phyloP scores from a whole-genome alignment of 1,284 basidiomycete species.

The Sporisorium scitamineum region DNA sequence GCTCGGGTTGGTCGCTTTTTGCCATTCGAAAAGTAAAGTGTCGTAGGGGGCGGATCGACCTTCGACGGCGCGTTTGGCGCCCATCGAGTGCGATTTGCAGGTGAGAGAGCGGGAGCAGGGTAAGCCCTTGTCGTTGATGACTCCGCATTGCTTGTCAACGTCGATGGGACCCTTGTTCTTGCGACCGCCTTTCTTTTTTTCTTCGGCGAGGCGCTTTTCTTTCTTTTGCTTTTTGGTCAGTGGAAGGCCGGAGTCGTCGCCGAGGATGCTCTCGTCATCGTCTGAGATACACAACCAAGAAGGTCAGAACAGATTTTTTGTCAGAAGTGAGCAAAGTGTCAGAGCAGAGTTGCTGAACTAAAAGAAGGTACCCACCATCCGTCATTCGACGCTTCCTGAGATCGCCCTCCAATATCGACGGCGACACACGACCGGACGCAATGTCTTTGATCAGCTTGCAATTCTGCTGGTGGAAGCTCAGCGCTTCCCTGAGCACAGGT shows the following conservation, averaged over 20 bases:
- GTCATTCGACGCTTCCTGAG: slow-evolving; percentile 44
- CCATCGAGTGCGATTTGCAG: slow-evolving; percentile 98
- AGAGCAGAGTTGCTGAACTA: background rate
- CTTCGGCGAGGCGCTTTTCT: slow-evolving; percentile 37
- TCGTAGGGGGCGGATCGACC: slow-evolving; percentile 89
- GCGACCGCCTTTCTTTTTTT: slow-evolving; percentile 50
- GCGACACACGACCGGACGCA: slow-evolving; percentile 52
- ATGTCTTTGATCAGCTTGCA: slow-evolving; percentile 59
- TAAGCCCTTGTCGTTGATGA: slow-evolving; percentile 93
- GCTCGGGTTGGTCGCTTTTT: slow-evolving; percentile 89
- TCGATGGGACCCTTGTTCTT: slow-evolving; percentile 72
- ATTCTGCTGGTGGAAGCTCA: slow-evolving; percentile 57
- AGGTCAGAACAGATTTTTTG: background rate
- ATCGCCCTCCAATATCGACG: slow-evolving; percentile 56
- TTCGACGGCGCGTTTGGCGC: slow-evolving; percentile 89
- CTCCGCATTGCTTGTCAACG: slow-evolving; percentile 93
- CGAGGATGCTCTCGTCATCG: slow-evolving; percentile 41
- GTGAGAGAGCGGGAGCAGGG: slow-evolving; percentile 96
- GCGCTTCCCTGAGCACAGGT: slow-evolving; percentile 55
- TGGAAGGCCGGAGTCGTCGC: slow-evolving; percentile 19
- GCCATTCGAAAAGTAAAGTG: slow-evolving; percentile 84
- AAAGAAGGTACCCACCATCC: slow-evolving; percentile 38
- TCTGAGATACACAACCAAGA: slow-evolving; percentile 20
- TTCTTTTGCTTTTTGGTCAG: slow-evolving; percentile 47
- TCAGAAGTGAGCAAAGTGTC: background rate